A percentile compares a stretch with the other conserved stretches of the same genome.
Evolutionary conservation across 306 rosid genomes (phyloP).

Genomic region (Pyrus bretschneideri): DNA sequence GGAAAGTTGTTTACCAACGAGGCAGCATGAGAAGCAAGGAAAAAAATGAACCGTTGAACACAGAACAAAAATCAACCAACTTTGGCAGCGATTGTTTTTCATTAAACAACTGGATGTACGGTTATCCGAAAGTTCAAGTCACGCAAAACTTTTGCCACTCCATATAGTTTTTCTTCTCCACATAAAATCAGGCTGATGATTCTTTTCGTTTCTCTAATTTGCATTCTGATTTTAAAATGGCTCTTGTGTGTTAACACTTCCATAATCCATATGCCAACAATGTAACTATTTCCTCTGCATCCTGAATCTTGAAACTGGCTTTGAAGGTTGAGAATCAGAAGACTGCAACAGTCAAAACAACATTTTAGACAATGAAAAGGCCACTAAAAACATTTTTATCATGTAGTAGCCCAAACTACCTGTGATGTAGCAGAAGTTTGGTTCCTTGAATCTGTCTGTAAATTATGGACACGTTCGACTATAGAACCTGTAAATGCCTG

Average conservation of each 20-base stretch:
- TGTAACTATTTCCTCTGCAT: constrained; percentile 64
- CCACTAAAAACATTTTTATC: not conserved
- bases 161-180: not conserved
- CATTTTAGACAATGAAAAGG: constrained; percentile 9
- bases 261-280: not conserved
- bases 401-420: constrained; percentile 28
- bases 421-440: constrained; percentile 37
- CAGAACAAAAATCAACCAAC: constrained; percentile 18
- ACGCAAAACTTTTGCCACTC: not conserved
- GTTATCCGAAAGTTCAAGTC: not conserved
- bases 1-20: constrained; percentile 83
- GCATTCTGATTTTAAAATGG: not conserved
- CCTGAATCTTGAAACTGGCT: constrained; percentile 88
- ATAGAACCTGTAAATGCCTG: constrained; percentile 90
- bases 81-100: constrained; percentile 18
- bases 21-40: constrained; percentile 29
- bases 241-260: not conserved
- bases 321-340: constrained; percentile 51
- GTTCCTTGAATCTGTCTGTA: constrained; percentile 29
- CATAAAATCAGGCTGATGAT: not conserved
- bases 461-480: constrained; percentile 48
- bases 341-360: constrained; percentile 33
- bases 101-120: constrained; percentile 21
- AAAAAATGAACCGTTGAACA: constrained; percentile 10
- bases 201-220: not conserved